Evolutionary conservation across 1,284 basidiomycete species (phyloP).

Genomic region (Ustilago esculenta): DNA sequence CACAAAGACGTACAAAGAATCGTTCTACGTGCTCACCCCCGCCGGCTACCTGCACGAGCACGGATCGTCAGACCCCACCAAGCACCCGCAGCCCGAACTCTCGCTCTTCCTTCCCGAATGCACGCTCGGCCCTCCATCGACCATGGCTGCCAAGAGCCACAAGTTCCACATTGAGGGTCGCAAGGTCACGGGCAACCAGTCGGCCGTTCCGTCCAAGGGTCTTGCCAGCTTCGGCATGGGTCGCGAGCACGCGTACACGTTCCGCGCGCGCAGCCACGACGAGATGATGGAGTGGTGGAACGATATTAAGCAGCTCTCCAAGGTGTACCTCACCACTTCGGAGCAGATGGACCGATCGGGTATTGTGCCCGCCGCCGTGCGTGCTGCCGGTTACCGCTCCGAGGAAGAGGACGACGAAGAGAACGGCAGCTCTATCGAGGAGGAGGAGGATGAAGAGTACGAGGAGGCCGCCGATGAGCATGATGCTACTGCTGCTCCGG

Average conservation of each 20-base stretch:
- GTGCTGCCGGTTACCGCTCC: slow-evolving; percentile 80
- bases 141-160: slow-evolving; percentile 78
- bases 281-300: slow-evolving; percentile 99
- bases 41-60: slow-evolving; percentile 96
- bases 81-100: slow-evolving; percentile 77
- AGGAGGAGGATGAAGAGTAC: slow-evolving; percentile 73
- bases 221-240: slow-evolving; percentile 71
- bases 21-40: slow-evolving; percentile 90
- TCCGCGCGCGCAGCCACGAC: slow-evolving; percentile 87
- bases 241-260: slow-evolving; percentile 80
- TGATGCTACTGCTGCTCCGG: slow-evolving; percentile 47
- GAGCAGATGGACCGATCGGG: slow-evolving; percentile 93
- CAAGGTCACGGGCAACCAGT: slow-evolving; percentile 77
- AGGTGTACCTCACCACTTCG: slow-evolving; percentile 91
- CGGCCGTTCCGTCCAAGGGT: slow-evolving; percentile 73
- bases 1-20: slow-evolving; percentile 81
- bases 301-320: slow-evolving; percentile 94
- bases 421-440: slow-evolving; percentile 79
- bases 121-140: slow-evolving; percentile 92
- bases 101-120: slow-evolving; percentile 93
- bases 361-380: slow-evolving; percentile 90
- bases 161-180: slow-evolving; percentile 97
- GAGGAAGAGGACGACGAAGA: slow-evolving; percentile 72
- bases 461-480: slow-evolving; percentile 69
- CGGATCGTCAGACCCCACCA: slow-evolving; percentile 79